Evolutionary conservation across 1,284 basidiomycete species (phyloP).

Genomic region (Marasmius oreades): DNA sequence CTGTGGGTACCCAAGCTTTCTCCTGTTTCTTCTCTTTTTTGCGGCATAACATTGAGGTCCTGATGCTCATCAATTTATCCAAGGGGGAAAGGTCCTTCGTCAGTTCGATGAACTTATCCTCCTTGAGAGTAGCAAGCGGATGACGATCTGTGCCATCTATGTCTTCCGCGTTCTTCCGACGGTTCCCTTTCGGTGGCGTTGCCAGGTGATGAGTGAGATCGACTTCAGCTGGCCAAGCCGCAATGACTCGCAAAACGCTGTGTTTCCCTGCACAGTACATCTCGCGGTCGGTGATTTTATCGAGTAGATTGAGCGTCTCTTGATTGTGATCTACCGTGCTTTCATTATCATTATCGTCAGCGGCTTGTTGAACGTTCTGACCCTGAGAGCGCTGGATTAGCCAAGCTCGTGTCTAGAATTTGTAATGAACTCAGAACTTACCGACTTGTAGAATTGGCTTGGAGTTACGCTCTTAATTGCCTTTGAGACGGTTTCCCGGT

Average conservation of each 20-base stretch:
- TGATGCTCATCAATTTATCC: background rate
- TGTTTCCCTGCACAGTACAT: background rate
- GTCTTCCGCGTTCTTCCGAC: background rate
- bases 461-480: too few relatives aligned
- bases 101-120: background rate
- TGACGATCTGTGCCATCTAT: background rate
- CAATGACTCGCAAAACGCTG: slow-evolving; percentile 12
- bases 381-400: background rate
- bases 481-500: too few relatives aligned
- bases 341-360: background rate
- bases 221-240: background rate
- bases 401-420: too few relatives aligned
- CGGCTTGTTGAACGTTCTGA: background rate
- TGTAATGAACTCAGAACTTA: too few relatives aligned
- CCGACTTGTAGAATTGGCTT: too few relatives aligned
- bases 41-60: too few relatives aligned
- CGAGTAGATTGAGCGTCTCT: background rate
- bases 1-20: too few relatives aligned
- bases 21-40: too few relatives aligned
- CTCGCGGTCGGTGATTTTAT: background rate
- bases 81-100: background rate
- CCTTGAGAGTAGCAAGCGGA: background rate
- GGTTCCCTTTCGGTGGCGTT: background rate
- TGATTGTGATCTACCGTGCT: background rate
- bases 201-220: background rate